phyloP scores from a whole-genome alignment of 805 yeast species.

The Yarrowia sp. region DNA sequence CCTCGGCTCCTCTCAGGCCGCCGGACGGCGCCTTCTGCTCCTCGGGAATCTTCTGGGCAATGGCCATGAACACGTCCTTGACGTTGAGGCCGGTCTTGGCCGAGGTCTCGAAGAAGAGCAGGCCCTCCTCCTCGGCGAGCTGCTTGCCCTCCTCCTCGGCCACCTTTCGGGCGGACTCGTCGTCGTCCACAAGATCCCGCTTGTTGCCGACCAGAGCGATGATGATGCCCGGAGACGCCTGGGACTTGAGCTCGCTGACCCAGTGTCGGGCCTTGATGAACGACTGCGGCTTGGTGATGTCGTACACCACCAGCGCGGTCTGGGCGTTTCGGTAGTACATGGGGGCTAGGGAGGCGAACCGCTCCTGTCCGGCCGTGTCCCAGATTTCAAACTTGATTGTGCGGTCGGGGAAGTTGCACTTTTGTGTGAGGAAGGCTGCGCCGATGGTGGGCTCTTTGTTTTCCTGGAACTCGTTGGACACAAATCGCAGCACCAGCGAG shows the following conservation, averaged over 20 bases:
- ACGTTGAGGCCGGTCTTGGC: conserved; percentile 92
- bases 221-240: conserved; percentile 88
- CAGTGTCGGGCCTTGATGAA: conserved; percentile 97
- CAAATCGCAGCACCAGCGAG: conserved; percentile 88
- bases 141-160: conserved; percentile 84
- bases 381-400: conserved; percentile 76
- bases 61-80: conserved; percentile 86
- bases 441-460: conserved; percentile 98
- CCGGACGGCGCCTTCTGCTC: conserved; percentile 44
- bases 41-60: conserved; percentile 86
- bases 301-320: conserved; percentile 95
- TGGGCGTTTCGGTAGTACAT: conserved; percentile 98
- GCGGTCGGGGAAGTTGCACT: conserved; percentile 83
- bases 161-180: conserved; percentile 71
- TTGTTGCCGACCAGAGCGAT: conserved; percentile 96
- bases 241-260: conserved; percentile 95
- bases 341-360: conserved; percentile 95
- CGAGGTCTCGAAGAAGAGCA: conserved; percentile 90
- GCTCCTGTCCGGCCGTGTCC: conserved; percentile 98
- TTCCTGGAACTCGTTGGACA: conserved; percentile 93
- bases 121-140: conserved; percentile 88
- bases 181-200: conserved; percentile 71
- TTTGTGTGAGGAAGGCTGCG: conserved; percentile 94
- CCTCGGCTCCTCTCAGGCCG: conserved; percentile 38
- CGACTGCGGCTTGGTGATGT: conserved; percentile 91